Conservation (phyloP, 345 rosid genomes). For the Sonneratia alba region DNA sequence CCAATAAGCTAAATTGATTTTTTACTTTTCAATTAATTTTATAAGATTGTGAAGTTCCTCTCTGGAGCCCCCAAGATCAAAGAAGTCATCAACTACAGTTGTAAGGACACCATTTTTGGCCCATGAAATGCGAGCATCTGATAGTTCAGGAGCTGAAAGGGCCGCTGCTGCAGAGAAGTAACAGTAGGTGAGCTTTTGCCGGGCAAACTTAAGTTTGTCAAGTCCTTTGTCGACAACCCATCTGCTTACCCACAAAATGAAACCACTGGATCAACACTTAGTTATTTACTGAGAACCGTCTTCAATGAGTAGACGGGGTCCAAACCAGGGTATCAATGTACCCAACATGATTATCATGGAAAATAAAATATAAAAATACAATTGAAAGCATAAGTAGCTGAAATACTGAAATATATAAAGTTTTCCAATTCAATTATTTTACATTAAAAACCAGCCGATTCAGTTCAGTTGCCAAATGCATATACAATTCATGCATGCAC, state of each 20-base stretch:
- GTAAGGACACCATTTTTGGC: conserved; percentile 83
- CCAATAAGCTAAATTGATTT: conserved; percentile 2
- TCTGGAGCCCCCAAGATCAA: conserved; percentile 72
- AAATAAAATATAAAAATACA: not conserved
- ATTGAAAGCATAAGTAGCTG: not conserved
- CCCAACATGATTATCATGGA: not conserved
- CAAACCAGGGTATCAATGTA: not conserved
- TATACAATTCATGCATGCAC: not conserved
- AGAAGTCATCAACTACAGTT: conserved; percentile 83
- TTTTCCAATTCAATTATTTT: not conserved
- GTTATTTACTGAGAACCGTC: not conserved
- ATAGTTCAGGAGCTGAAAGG: conserved; percentile 47
- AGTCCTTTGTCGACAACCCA: conserved; percentile 56
- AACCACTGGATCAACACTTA: not conserved
- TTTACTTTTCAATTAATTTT: conserved; percentile 53
- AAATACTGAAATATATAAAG: not conserved
- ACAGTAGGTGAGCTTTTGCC: conserved; percentile 71
- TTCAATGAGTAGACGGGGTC: not conserved
- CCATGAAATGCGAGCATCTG: conserved; percentile 87
- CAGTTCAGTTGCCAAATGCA: not conserved
- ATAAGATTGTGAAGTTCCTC: conserved; percentile 65
- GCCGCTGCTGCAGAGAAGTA: conserved; percentile 81
- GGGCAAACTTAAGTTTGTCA: conserved; percentile 66
- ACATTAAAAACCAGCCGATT: not conserved
- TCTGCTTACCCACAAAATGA: conserved; percentile 25